A percentile compares a stretch with the other conserved stretches of the same genome.
Evolutionary conservation across 2,329 filamentous ascomycete species (phyloP).

Genomic region (Aspergillus sp.): DNA sequence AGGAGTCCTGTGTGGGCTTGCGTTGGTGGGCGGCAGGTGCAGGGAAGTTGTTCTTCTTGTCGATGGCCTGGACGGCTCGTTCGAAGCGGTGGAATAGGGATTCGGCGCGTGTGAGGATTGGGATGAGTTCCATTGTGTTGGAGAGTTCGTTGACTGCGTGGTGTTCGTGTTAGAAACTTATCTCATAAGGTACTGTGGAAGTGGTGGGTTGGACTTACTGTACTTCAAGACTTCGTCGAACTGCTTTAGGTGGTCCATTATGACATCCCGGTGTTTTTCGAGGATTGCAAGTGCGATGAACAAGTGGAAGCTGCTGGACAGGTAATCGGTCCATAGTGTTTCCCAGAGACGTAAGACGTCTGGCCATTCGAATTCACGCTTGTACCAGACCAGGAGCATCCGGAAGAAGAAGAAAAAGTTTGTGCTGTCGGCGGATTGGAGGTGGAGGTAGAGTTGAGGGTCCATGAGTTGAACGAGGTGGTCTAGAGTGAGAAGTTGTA

Average conservation of each 20-base stretch:
- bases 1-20: conserved; percentile 35
- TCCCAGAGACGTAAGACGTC: conserved; percentile 92
- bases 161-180: not conserved
- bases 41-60: conserved; percentile 87
- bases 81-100: conserved; percentile 85
- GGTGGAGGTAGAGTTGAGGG: conserved; percentile 86
- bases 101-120: conserved; percentile 84
- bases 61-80: conserved; percentile 83
- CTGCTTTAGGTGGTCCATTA: conserved; percentile 88
- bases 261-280: conserved; percentile 93
- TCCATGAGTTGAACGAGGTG: conserved; percentile 97
- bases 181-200: not conserved
- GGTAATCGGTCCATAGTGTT: conserved; percentile 87
- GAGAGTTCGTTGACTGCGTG: conserved; percentile 86
- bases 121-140: conserved; percentile 85
- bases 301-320: conserved; percentile 87
- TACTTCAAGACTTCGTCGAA: conserved; percentile 99
- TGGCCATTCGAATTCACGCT: conserved; percentile 89
- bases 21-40: conserved; percentile 52
- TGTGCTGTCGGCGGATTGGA: conserved; percentile 87
- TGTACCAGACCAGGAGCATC: conserved; percentile 98
- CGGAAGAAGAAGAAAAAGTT: conserved; percentile 99
- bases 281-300: conserved; percentile 93
- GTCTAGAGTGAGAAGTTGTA: conserved; percentile 85
- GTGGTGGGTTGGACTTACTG: conserved; percentile 57